Conservation (phyloP, 345 rosid species). For the Pistacia atlantica region DNA sequence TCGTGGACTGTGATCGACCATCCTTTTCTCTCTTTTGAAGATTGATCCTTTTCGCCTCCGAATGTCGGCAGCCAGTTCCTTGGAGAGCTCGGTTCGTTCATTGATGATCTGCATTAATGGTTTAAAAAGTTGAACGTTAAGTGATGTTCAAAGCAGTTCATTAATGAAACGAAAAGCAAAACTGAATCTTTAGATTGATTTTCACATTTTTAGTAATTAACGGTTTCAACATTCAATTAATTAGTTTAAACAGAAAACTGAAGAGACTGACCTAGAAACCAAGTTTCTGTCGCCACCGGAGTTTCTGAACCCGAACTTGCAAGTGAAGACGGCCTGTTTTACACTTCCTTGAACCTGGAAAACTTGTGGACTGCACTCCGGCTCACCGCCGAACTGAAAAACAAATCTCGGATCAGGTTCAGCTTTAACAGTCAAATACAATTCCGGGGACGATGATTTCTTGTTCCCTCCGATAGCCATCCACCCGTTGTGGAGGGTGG, state of each 20-base stretch:
- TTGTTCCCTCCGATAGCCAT: slow-evolving; percentile 42
- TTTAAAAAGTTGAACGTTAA: too few species aligned
- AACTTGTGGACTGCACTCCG: slow-evolving; percentile 96
- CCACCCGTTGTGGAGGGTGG: slow-evolving; percentile 79
- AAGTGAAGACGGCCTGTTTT: slow-evolving; percentile 90
- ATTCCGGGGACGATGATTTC: slow-evolving; percentile 41
- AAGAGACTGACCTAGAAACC: slow-evolving; percentile 54
- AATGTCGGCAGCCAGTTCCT: slow-evolving; percentile 51
- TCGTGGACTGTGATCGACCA: slow-evolving; percentile 95
- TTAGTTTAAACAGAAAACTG: too few species aligned
- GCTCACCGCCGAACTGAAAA: slow-evolving; percentile 84
- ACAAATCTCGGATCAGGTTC: slow-evolving; percentile 94
- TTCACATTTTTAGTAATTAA: too few species aligned
- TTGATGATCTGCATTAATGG: slow-evolving; percentile 50
- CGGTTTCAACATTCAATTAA: too few species aligned
- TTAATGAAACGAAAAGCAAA: too few species aligned
- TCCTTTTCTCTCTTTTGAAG: slow-evolving; percentile 77
- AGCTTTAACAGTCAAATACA: slow-evolving; percentile 55
- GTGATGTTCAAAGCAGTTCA: too few species aligned
- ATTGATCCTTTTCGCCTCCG: slow-evolving; percentile 56
- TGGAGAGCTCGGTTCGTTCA: slow-evolving; percentile 43
- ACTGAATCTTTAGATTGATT: not conserved
- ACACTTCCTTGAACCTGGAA: slow-evolving; percentile 87
- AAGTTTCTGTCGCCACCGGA: slow-evolving; percentile 61
- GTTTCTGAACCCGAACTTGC: slow-evolving; percentile 81